Evolutionary conservation across 1,139 yeast species (phyloP), one percentile per base, ranked within the genome.

Genomic region (Casaregolazyma lundiana): DNA sequence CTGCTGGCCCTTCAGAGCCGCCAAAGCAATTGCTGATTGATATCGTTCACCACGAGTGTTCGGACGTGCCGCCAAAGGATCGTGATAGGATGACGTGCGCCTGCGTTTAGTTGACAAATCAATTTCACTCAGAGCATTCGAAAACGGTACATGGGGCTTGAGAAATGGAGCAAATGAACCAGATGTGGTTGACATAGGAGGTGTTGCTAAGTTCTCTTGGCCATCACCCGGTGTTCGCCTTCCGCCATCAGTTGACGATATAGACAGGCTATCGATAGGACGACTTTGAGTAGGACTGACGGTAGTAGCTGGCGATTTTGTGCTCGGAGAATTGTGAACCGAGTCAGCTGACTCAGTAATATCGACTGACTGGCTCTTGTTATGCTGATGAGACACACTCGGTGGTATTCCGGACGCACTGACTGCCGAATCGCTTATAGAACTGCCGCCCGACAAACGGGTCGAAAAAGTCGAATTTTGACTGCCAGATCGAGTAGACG

Each of bases 31-130:
- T 6, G 60, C 60, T 5, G 54, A 50, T 45, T 54, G 57, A 45
- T 59, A 56, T 16, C 61, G 51, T 40, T 55, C 57, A 4, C 54
- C 52, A 8, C 58, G 44, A 1, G 49, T 39, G 13, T 40, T 44
- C 20, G 54, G 50, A 22, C 45, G 21, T 20, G 49, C 38, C 3
- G 51, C 58, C 37, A 60, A 49, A 1, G 64, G 64, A 41, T 60
- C 64, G 41, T 60, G 58, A 43, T 59, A 56, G 4, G 64, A 60
- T 17, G 64, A 60, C 6, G 60, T 60, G 8, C 64, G 54, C 7
- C 64, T 52, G 21, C 59, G 50, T 47, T 60, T 60, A 19, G 40
- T 45, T 9, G 43, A 35, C 9, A 36, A 41, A 22, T 55, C 58
- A 26, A 53, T 55, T 38, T 55, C 59, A 2, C 51, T 44, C 22